These are phyloP conservation scores for Ophiostoma himal-ulmi DNA, from an alignment of 2,329 filamentous ascomycete genomes.

Conservation along the genomic window DNA sequence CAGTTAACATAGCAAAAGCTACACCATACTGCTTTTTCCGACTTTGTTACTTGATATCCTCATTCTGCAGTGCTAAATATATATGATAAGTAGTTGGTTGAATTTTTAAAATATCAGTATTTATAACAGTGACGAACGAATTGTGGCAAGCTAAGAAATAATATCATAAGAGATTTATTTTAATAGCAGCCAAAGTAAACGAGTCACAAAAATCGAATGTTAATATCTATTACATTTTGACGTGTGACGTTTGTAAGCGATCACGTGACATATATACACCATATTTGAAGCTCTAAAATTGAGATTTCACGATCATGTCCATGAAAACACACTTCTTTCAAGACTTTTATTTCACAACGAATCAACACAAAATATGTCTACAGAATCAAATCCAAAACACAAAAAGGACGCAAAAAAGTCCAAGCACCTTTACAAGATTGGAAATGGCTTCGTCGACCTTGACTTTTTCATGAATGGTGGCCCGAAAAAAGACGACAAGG, in stretches of 20 bases:
- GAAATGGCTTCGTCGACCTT: slow-evolving; percentile 21
- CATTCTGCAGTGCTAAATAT: not conserved
- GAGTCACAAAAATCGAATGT: not conserved
- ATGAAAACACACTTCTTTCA: not conserved
- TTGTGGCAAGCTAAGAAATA: not conserved
- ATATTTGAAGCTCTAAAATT: slow-evolving; percentile 3
- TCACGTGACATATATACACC: not conserved
- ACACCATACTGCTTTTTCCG: not conserved
- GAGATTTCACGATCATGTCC: slow-evolving; percentile 9
- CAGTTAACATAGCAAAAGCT: slow-evolving; percentile 8
- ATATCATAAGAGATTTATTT: not conserved
- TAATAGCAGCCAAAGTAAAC: not conserved
- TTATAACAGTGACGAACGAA: no score
- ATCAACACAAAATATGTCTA: slow-evolving; percentile 17
- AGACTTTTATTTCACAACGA: not conserved
- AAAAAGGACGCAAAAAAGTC: slow-evolving; percentile 18
- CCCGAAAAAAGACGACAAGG: slow-evolving; percentile 9
- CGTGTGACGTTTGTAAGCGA: not conserved
- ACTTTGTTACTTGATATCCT: not conserved
- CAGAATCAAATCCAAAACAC: slow-evolving; percentile 16
- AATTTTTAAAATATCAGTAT: not conserved
- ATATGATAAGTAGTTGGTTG: not conserved
- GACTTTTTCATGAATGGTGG: slow-evolving; percentile 22
- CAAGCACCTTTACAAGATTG: slow-evolving; percentile 22
- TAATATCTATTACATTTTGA: no score